Evolutionary conservation across 129 eudicot species (phyloP).

Genomic region (Centrapalus pauciflorus): DNA sequence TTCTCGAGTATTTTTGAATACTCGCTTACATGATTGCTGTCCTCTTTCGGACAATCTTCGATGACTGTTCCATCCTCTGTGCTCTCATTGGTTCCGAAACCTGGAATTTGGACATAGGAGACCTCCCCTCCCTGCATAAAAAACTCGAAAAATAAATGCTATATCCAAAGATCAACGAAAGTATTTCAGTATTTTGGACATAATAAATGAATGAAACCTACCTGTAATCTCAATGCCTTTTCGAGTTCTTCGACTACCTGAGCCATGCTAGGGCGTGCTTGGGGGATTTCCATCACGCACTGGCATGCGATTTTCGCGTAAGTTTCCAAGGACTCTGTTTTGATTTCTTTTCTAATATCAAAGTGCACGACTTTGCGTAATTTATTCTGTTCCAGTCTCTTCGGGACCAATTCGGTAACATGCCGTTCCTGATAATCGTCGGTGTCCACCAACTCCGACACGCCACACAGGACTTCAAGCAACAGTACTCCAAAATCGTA

Average conservation of each 20-base stretch:
- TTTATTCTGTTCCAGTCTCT: constrained; percentile 16
- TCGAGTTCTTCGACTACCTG: constrained; percentile 24
- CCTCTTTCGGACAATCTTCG: neutral
- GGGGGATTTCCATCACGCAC: constrained; percentile 6
- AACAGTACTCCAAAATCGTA: constrained; percentile 30
- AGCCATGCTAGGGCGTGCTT: constrained; percentile 28
- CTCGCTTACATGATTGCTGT: neutral
- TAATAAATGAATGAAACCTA: neutral
- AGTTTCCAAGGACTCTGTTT: constrained; percentile 20
- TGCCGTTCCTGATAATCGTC: constrained; percentile 35
- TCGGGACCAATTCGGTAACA: constrained; percentile 35
- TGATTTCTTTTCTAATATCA: constrained; percentile 25
- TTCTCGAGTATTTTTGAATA: neutral
- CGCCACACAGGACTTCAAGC: constrained; percentile 29
- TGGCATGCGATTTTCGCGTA: constrained; percentile 27
- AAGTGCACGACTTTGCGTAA: constrained; percentile 20
- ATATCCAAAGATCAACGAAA: neutral
- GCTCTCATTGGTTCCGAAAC: neutral
- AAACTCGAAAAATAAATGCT: neutral
- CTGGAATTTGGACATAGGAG: neutral
- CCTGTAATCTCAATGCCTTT: constrained; percentile 34
- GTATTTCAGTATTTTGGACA: neutral
- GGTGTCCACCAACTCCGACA: constrained; percentile 24
- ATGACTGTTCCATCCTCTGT: neutral
- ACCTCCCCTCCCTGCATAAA: constrained; percentile 29